Percentiles rank a stretch among this genome's conserved stretches.
Conservation (phyloP, 2,329 filamentous ascomycete species). For the Colletotrichum endophyticum region DNA sequence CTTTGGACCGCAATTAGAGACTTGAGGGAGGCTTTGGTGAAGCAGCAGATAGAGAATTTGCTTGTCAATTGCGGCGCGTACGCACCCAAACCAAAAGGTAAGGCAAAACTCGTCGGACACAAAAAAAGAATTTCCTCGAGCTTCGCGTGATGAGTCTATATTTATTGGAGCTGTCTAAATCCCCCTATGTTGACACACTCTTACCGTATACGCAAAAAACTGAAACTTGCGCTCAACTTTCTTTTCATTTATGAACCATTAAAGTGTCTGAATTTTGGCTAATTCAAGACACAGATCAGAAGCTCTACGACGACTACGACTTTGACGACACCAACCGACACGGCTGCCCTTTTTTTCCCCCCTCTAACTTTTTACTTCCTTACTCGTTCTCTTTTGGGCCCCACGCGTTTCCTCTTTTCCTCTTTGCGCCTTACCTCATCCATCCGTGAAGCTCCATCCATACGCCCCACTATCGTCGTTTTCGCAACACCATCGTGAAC, state of each 20-base stretch:
- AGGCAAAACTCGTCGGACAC: neutral
- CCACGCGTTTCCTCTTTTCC: neutral
- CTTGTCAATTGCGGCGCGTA: neutral
- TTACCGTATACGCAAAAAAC: slow-evolving; percentile 63
- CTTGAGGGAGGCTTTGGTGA: neutral
- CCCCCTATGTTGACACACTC: slow-evolving; percentile 63
- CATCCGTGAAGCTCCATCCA: neutral
- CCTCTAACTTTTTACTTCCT: neutral
- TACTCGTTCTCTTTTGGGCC: neutral
- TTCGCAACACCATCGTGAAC: neutral
- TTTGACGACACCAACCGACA: slow-evolving; percentile 22
- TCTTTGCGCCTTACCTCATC: neutral
- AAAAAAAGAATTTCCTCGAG: neutral
- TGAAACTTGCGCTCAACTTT: slow-evolving; percentile 31
- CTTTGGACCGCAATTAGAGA: neutral
- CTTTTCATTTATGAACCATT: neutral
- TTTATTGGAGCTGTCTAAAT: slow-evolving; percentile 83
- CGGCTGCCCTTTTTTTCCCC: neutral
- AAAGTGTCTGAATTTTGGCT: slow-evolving; percentile 9
- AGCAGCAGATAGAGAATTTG: neutral
- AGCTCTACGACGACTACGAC: neutral
- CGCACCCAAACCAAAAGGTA: slow-evolving; percentile 2
- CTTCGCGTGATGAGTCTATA: slow-evolving; percentile 45
- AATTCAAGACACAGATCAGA: slow-evolving; percentile 15
- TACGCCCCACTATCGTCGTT: slow-evolving; percentile 5